A percentile compares a stretch with the other conserved stretches of the same genome.
phyloP scores from a whole-genome alignment of 306 rosid genomes.

The Begonia loranthoides region DNA sequence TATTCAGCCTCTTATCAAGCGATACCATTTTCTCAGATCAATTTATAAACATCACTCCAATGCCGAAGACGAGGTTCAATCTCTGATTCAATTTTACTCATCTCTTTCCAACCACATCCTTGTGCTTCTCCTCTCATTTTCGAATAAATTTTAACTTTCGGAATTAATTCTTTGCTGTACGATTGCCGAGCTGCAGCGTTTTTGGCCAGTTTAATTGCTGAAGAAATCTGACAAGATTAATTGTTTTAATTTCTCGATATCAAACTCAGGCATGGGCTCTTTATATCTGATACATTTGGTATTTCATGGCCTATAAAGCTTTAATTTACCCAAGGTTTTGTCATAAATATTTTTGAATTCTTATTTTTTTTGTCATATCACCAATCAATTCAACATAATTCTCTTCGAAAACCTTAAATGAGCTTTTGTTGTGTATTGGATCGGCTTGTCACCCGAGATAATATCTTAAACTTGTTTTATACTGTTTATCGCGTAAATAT shows the following conservation, averaged over 20 bases:
- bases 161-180: slow-evolving; percentile 1
- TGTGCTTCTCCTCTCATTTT: not conserved
- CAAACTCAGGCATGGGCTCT: no score
- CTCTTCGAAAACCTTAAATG: no score
- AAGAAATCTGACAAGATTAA: not conserved
- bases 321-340: no score
- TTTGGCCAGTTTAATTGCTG: not conserved
- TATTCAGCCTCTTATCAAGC: slow-evolving; percentile 51
- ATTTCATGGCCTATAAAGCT: no score
- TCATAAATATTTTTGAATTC: no score
- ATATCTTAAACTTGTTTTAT: no score
- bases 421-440: no score
- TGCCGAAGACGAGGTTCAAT: slow-evolving; percentile 95
- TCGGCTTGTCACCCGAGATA: no score
- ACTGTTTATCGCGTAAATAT: no score
- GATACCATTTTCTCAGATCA: slow-evolving; percentile 73
- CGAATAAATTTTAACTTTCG: slow-evolving; percentile 3
- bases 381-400: no score
- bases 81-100: slow-evolving; percentile 12
- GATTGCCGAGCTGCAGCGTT: not conserved
- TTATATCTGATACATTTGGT: no score
- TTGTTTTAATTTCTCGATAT: not conserved
- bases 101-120: not conserved
- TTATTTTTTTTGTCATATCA: no score
- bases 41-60: slow-evolving; percentile 84